Conservation (phyloP, 768 basidiomycete species). For the Termitomyces heimii region DNA sequence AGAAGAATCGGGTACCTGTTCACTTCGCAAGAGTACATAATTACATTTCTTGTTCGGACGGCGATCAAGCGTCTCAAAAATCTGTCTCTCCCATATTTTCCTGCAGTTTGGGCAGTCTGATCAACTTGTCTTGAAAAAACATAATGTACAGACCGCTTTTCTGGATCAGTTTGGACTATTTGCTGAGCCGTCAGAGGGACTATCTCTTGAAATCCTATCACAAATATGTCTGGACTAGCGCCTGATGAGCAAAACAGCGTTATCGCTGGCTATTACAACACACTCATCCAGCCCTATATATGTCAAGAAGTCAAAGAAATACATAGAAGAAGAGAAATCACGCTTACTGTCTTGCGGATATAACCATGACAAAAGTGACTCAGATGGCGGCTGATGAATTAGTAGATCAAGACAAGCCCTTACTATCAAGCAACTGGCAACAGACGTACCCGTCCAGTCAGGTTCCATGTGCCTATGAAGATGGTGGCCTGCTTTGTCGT, state of each 20-base stretch:
- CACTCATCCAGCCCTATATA: slow-evolving; percentile 30
- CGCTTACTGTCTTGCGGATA: slow-evolving; percentile 74
- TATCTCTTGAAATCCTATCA: slow-evolving; percentile 93
- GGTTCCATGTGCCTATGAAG: slow-evolving; percentile 93
- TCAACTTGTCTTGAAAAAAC: background rate
- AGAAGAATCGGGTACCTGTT: slow-evolving; percentile 59
- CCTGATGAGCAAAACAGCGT: slow-evolving; percentile 8
- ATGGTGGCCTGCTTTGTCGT: slow-evolving; percentile 63
- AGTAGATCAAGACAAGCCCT: background rate
- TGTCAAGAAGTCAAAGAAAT: background rate
- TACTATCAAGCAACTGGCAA: background rate
- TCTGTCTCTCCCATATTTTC: slow-evolving; percentile 79
- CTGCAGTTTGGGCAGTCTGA: slow-evolving; percentile 31
- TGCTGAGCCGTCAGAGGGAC: slow-evolving; percentile 97
- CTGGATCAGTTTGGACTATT: slow-evolving; percentile 93
- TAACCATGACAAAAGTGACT: slow-evolving; percentile 85
- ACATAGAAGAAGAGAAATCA: background rate
- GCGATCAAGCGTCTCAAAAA: slow-evolving; percentile 72
- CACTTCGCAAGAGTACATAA: slow-evolving; percentile 86
- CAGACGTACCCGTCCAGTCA: slow-evolving; percentile 75
- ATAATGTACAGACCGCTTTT: slow-evolving; percentile 59
- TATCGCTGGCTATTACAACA: slow-evolving; percentile 13
- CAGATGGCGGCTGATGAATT: slow-evolving; percentile 57
- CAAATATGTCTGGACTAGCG: slow-evolving; percentile 80
- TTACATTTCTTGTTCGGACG: slow-evolving; percentile 61